Evolutionary conservation across 768 basidiomycete species (phyloP), one percentile per base, ranked within the genome.

Genomic region (Xerocomus potaroensis): DNA sequence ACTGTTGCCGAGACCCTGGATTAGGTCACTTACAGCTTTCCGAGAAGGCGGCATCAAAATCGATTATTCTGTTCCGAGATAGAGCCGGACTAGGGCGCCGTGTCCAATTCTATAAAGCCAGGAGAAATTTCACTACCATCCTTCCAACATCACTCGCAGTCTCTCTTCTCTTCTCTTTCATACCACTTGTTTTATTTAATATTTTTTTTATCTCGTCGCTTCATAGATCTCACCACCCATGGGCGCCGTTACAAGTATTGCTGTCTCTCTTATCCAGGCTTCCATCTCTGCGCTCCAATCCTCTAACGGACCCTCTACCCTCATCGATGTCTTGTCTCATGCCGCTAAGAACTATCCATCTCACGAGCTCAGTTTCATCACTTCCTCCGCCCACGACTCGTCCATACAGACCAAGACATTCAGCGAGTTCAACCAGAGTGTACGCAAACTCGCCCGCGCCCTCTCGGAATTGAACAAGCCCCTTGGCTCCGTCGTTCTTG

Each of bases 311-410:
- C 39, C 26, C 11, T 29, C 39, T 11, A 66, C 60, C 7, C 52
- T 64, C 6, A 40, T 56, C 14, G 58, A 62, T 10, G 44, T 62
- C 19, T 18, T 67, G 19, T 52, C 55, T 40, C 54, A 40, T 11
- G 65, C 58, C 7, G 57, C 49, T 10, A 18, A 14, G 7, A 52
- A 48, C 8, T 63, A 64, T 26, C 58, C 65, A 8, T 21, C 32
- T 3, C 65, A 56, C 21, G 52, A 65, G 15, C 60, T 64, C 32
- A 44, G 52, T 10, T 64, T 64, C 12, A 44, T 64, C 26, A 55
- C 65, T 0, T 66, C 63, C 8, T 64, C 62, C 0, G 55, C 62
- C 15, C 62, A 62, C 18, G 55, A 66, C 26, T 66, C 60, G 8
- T 53, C 65, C 9, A 60, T 62, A 8, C 55, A 55, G 26, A 60